phyloP scores from a whole-genome alignment of 805 yeast species.

The Barnettozyma vustinii region DNA sequence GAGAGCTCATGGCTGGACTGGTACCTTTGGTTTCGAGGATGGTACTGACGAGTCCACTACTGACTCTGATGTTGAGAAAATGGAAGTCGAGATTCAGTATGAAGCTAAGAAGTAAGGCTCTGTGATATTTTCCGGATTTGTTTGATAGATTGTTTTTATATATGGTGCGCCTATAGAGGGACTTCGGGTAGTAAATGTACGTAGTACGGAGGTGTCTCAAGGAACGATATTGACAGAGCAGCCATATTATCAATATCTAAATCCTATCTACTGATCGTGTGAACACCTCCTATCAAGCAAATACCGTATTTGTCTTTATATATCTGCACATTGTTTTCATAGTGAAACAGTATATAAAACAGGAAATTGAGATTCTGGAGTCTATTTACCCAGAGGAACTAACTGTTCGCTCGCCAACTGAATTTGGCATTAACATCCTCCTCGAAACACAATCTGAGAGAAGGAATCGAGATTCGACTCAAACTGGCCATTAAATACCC shows the following conservation, averaged over 20 bases:
- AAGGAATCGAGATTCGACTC: constrained; percentile 51
- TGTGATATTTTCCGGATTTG: not conserved
- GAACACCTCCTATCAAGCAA: too few species aligned
- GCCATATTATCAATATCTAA: too few species aligned
- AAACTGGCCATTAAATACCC: constrained; percentile 66
- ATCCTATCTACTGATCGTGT: too few species aligned
- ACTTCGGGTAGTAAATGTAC: too few species aligned
- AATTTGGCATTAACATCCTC: constrained; percentile 50
- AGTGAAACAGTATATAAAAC: too few species aligned
- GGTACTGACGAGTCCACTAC: constrained; percentile 1
- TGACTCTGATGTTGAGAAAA: not conserved
- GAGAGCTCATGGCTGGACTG: constrained; percentile 53
- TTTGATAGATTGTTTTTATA: too few species aligned
- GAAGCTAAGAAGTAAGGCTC: not conserved
- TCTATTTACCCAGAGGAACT: constrained; percentile 94
- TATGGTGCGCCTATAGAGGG: too few species aligned
- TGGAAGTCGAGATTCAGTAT: not conserved
- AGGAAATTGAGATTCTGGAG: constrained; percentile 85
- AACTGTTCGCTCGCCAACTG: constrained; percentile 29
- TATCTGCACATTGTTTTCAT: too few species aligned
- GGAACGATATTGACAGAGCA: too few species aligned
- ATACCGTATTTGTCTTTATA: too few species aligned
- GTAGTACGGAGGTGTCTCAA: too few species aligned
- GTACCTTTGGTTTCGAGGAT: constrained; percentile 33
- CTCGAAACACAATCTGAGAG: constrained; percentile 66